A percentile compares a stretch with the other conserved stretches of the same genome.
phyloP scores from a whole-genome alignment of 2,329 filamentous ascomycete genomes.

The Xylariaceae sp. region DNA sequence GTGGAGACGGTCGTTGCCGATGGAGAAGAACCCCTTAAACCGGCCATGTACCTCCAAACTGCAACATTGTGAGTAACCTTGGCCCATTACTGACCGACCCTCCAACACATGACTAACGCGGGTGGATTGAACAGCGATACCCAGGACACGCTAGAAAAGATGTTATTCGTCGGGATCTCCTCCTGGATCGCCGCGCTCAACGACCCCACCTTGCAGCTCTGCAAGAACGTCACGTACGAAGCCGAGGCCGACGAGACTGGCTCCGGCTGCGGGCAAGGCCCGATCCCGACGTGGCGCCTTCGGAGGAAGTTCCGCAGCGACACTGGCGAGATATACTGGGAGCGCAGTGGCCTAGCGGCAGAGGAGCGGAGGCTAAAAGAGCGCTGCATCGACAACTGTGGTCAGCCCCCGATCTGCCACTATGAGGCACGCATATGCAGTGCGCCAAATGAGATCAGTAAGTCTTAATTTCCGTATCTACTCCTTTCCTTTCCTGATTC shows the following conservation, averaged over 20 bases:
- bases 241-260: constrained; percentile 6
- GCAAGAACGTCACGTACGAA: constrained; percentile 5
- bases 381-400: constrained; percentile 7
- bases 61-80: constrained; percentile 1
- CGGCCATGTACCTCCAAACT: constrained; percentile 1
- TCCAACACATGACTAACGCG: not conserved
- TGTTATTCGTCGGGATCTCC: constrained; percentile 1
- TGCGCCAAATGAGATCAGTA: constrained; percentile 4
- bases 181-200: not conserved
- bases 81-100: no score
- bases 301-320: constrained; percentile 3
- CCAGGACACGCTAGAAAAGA: not conserved
- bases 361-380: constrained; percentile 1
- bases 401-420: constrained; percentile 1
- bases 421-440: constrained; percentile 6
- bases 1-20: constrained; percentile 1
- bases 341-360: not conserved
- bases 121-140: not conserved
- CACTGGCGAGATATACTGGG: constrained; percentile 1
- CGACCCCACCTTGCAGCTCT: not conserved
- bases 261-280: constrained; percentile 4
- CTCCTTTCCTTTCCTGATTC: not conserved
- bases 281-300: not conserved
- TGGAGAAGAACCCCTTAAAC: constrained; percentile 2
- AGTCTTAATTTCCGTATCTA: not conserved